Evolutionary conservation across 495 filamentous ascomycete genomes (phyloP).

Genomic region (Penicillium cosmopolitanum): DNA sequence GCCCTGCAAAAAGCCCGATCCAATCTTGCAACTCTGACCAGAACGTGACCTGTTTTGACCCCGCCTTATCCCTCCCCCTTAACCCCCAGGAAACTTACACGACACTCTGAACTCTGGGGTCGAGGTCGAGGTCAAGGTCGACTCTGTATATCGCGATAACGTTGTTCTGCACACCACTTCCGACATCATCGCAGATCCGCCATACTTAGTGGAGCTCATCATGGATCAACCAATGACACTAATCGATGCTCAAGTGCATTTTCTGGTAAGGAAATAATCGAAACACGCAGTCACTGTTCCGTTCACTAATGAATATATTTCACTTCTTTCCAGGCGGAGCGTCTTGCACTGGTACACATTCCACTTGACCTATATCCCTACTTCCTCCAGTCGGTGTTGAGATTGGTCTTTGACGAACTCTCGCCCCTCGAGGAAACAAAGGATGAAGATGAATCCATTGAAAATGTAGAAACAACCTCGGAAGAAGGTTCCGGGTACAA

Average conservation of each 20-base stretch:
- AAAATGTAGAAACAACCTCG: constrained; percentile 30
- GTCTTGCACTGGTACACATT: constrained; percentile 87
- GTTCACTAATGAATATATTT: constrained; percentile 4
- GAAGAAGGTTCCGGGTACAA: constrained; percentile 38
- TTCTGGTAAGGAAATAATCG: constrained; percentile 49
- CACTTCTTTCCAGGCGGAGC: constrained; percentile 66
- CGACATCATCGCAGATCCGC: neutral
- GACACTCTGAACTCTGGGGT: neutral
- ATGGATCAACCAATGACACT: constrained; percentile 53
- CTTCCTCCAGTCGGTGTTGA: constrained; percentile 82
- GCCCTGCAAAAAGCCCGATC: neutral
- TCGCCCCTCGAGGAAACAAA: constrained; percentile 32
- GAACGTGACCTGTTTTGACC: neutral
- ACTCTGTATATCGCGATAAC: neutral
- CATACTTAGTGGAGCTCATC: neutral
- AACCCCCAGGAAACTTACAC: neutral
- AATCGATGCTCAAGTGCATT: constrained; percentile 59
- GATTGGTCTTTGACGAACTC: constrained; percentile 74
- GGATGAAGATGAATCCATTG: constrained; percentile 25
- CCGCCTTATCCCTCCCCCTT: neutral
- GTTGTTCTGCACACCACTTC: neutral
- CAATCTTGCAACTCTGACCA: neutral
- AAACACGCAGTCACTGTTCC: neutral
- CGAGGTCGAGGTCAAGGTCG: neutral
- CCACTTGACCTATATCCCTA: constrained; percentile 78